phyloP scores from a whole-genome alignment of 2,329 filamentous ascomycete species.

The Ophiobolus disseminans region DNA sequence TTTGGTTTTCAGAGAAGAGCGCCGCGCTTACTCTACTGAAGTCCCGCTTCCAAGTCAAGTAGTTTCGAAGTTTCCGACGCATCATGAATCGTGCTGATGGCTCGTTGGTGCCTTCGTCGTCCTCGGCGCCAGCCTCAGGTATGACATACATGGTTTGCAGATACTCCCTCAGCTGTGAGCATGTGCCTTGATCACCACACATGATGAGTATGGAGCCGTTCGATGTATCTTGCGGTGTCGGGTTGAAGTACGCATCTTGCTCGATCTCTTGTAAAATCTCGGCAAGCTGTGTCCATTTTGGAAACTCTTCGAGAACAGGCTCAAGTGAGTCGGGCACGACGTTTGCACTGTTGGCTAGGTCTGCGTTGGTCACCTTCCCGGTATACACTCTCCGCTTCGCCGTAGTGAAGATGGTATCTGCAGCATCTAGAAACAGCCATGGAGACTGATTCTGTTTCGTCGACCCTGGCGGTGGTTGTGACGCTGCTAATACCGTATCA shows the following conservation, averaged over 20 bases:
- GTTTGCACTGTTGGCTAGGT: slow-evolving; percentile 55
- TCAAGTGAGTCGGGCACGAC: slow-evolving; percentile 68
- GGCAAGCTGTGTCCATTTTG: slow-evolving; percentile 90
- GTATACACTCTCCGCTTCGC: slow-evolving; percentile 88
- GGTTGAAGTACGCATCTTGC: slow-evolving; percentile 84
- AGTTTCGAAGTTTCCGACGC: slow-evolving; percentile 83
- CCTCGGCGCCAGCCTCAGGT: slow-evolving; percentile 53
- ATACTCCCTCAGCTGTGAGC: slow-evolving; percentile 87
- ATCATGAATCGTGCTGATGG: slow-evolving; percentile 88
- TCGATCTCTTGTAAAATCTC: slow-evolving; percentile 95
- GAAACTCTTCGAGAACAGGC: slow-evolving; percentile 89
- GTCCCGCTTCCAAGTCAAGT: slow-evolving; percentile 88
- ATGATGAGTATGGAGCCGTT: slow-evolving; percentile 95
- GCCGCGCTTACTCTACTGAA: slow-evolving; percentile 84
- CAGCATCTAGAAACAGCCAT: slow-evolving; percentile 95
- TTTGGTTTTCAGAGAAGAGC: slow-evolving; percentile 81
- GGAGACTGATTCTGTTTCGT: slow-evolving; percentile 89
- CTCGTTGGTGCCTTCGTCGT: slow-evolving; percentile 61
- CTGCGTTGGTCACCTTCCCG: slow-evolving; percentile 69
- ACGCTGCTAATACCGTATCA: slow-evolving; percentile 90
- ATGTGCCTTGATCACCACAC: slow-evolving; percentile 88
- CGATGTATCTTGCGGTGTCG: slow-evolving; percentile 76
- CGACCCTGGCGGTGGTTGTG: slow-evolving; percentile 85
- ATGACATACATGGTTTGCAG: slow-evolving; percentile 87
- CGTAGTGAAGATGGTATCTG: slow-evolving; percentile 90